phyloP scores from a whole-genome alignment of 2,329 filamentous ascomycete species.

The Epicoccum sorghinum region DNA sequence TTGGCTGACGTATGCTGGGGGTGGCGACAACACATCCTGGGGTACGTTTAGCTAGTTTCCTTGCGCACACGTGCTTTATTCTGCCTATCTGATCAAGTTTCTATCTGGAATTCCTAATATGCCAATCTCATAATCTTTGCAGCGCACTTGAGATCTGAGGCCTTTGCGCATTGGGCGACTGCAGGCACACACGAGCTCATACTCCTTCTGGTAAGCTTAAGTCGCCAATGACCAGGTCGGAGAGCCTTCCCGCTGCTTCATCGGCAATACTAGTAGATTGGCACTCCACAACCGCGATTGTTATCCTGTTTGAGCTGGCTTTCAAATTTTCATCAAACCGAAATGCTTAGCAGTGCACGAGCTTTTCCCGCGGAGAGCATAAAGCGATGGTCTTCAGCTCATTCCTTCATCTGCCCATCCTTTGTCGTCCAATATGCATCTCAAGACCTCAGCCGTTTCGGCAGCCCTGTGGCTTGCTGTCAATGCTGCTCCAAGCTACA shows the following conservation, averaged over 20 bases:
- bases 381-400: background rate
- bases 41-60: background rate
- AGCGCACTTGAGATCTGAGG: no score
- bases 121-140: no score
- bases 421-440: conserved; percentile 3
- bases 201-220: conserved; percentile 8
- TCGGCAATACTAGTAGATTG: conserved; percentile 22
- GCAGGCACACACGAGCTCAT: conserved; percentile 12
- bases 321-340: conserved; percentile 1
- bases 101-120: no score
- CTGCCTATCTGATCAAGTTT: no score
- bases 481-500: conserved; percentile 24
- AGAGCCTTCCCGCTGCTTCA: conserved; percentile 17
- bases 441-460: conserved; percentile 16
- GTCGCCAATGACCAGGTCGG: background rate
- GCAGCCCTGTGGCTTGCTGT: conserved; percentile 31
- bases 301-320: conserved; percentile 6
- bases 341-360: conserved; percentile 1
- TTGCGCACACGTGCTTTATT: no score
- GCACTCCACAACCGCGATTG: conserved; percentile 3
- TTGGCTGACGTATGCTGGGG: conserved; percentile 12
- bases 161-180: conserved; percentile 1
- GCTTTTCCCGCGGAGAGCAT: background rate
- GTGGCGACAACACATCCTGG: background rate
- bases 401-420: background rate